These are phyloP conservation scores for Aspergillus fumigatiaffinis DNA, from an alignment of 2,329 filamentous ascomycete species.

Conservation along the genomic window DNA sequence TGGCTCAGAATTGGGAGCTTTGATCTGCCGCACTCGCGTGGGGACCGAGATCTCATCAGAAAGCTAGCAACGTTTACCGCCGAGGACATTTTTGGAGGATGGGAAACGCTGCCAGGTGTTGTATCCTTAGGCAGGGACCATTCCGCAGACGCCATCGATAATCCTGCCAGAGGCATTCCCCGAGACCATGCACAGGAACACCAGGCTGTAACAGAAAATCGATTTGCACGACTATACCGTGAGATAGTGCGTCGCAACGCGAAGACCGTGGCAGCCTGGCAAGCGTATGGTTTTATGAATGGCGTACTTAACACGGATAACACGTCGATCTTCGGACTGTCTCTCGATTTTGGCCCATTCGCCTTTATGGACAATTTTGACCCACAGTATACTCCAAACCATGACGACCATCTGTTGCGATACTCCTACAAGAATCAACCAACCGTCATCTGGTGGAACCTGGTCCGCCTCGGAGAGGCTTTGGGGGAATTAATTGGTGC, in stretches of 20 bases:
- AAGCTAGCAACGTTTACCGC: constrained; percentile 77
- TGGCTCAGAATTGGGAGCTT: constrained; percentile 97
- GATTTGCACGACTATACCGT: constrained; percentile 81
- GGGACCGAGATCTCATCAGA: constrained; percentile 70
- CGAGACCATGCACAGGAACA: constrained; percentile 63
- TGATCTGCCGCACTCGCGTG: constrained; percentile 79
- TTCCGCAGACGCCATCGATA: constrained; percentile 34
- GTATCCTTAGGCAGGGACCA: constrained; percentile 43
- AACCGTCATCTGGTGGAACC: constrained; percentile 97
- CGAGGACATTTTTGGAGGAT: constrained; percentile 82
- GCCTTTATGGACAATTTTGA: constrained; percentile 98
- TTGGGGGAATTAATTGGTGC: constrained; percentile 84
- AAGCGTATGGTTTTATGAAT: constrained; percentile 99
- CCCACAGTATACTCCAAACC: constrained; percentile 90
- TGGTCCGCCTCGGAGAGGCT: constrained; percentile 84
- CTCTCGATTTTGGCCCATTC: constrained; percentile 93
- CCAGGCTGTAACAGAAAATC: constrained; percentile 69
- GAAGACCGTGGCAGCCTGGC: constrained; percentile 84
- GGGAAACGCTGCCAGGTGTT: constrained; percentile 71
- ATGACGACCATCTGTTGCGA: constrained; percentile 82
- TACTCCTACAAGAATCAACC: constrained; percentile 95
- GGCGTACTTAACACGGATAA: constrained; percentile 98
- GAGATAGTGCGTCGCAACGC: constrained; percentile 85
- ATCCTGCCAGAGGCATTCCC: constrained; percentile 51
- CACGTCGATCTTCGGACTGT: constrained; percentile 83